These are phyloP conservation scores for Rubia peregrina DNA, from an alignment of 305 asterid species.

Conservation along the genomic window DNA sequence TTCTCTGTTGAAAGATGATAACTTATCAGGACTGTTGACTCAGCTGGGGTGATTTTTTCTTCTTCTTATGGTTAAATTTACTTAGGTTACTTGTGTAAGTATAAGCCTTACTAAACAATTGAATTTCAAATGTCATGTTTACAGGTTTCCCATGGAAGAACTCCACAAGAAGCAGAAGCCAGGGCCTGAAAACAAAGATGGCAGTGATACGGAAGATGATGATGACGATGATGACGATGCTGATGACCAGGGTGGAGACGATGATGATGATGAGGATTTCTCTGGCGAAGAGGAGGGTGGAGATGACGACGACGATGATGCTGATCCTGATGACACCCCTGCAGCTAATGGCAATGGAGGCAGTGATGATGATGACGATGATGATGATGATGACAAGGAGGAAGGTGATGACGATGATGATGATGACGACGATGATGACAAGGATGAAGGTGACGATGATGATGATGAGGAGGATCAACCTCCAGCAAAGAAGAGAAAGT, in stretches of 20 bases:
- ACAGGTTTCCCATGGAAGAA: slow-evolving; percentile 58
- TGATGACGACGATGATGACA: slow-evolving; percentile 26
- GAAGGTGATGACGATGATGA: slow-evolving; percentile 25
- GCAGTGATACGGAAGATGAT: slow-evolving; percentile 67
- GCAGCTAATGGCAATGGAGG: slow-evolving; percentile 27
- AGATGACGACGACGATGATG: slow-evolving; percentile 59
- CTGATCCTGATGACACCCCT: slow-evolving; percentile 50
- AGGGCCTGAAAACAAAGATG: slow-evolving; percentile 51
- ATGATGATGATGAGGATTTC: slow-evolving; percentile 60
- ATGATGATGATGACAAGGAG: slow-evolving; percentile 16
- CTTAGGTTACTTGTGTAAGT: background rate
- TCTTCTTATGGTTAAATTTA: background rate
- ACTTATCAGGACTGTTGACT: slow-evolving; percentile 20
- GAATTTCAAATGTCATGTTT: slow-evolving; percentile 5
- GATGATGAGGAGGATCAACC: slow-evolving; percentile 82
- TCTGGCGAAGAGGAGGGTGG: slow-evolving; percentile 55
- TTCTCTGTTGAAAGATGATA: slow-evolving; percentile 33
- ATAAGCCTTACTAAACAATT: background rate
- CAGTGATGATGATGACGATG: slow-evolving; percentile 27
- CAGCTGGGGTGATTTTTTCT: slow-evolving; percentile 38
- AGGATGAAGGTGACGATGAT: slow-evolving; percentile 36
- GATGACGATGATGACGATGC: slow-evolving; percentile 59
- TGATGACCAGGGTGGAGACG: slow-evolving; percentile 46
- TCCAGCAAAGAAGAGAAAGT: slow-evolving; percentile 87
- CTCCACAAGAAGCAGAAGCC: slow-evolving; percentile 38